Evolutionary conservation across 331 rosid genomes (phyloP), one percentile per base, ranked within the genome.

Genomic region (Malus hybrid): DNA sequence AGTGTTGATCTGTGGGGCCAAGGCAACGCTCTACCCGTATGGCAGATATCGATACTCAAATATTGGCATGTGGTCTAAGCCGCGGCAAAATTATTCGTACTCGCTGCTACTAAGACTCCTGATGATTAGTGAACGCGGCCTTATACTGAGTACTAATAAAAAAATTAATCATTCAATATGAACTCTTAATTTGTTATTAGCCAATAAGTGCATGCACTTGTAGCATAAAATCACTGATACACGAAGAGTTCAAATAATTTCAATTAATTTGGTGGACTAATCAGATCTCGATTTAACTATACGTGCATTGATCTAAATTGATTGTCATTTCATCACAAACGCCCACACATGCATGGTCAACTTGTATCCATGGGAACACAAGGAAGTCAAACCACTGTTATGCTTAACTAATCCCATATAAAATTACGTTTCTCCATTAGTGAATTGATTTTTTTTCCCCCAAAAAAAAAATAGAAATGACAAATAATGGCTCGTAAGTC

Each of bases 351-450:
- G 71, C 20, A 29, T 19, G 5, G 10, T 71, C 66, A 56, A 71
- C 30, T 77, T 5, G 19, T 29, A 48, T 42, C 68, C 19, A 67
- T 75, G 73, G 76, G 84, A 80, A 80, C 84, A 33, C 75, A 12
- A 62, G 61, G n/a, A 66, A n/a, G 67, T 65, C 77, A 56, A 63
- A 64, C 57, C 13, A 8, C 68, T 75, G 72, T 55, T 63, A 28
- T 56, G 63, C 80, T 70, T 29, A 39, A 64, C 72, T 64, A 55
- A 52, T 70, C 39, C 33, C 48, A 20, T n/a, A 39, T 7, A 42
- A 63, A 50, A 22, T 24, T 52, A 30, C 20, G 46, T 39, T 39
- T 7, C 4, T 13, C 57, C 28, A 33, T n/a, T 33, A 14, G 18
- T 7, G 5, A 26, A 68, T 68, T 67, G 6, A 55, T 12, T 57